Base-by-base conservation (phyloP, 768 basidiomycete genomes). In the Lactarius akahatsu region DNA sequence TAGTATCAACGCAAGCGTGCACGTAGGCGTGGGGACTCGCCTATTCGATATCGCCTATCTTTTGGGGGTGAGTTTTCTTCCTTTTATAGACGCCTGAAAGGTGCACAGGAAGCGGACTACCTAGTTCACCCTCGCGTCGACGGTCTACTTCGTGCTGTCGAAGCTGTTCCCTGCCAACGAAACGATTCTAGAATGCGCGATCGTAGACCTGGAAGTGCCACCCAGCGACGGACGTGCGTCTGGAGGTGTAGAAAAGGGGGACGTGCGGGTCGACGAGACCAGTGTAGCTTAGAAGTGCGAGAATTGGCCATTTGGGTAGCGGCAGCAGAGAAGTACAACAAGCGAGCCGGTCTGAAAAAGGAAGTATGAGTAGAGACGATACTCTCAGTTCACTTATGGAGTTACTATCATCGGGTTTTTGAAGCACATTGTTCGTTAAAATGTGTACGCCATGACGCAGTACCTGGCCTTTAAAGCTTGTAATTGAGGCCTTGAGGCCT, bases 1-100 rank as follows among this genome's bases (percentile, higher is more conserved):
- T 71, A 86, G 85, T 47, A 92, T 96, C 77, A 87, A 90, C 71
- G 74, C 84, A 4, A 78, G 75, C 13, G 82, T 94, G 72, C 65
- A 79, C 0, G 86, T 91, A 32, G 90, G 90, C 20, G 78, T 83
- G 10, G 81, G 80, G 2, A 72, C 72, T 1, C 81, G 79, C 66
- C 74, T 91, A 11, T 92, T 88, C 72, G 84, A 89, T 72, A 81
- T 93, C 66, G 84, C 88, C 2, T 94, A 88, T 86, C 72, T 94
- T 18, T 90, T 87, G 71, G 89, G 89, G 62, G 89, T 91, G 75
- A 62, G 45, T 47, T 28, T 11, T 23, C 10, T 47, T 23, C 45
- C n/a, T 47, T 47, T 54, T 11, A 34, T 10, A 40, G 34, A 3
- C 4, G n/a, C 0, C 45, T 47, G 43, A 30, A 10, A 40, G 36